phyloP scores from a whole-genome alignment of 768 basidiomycete species.

The Phaeotremella fagi region DNA sequence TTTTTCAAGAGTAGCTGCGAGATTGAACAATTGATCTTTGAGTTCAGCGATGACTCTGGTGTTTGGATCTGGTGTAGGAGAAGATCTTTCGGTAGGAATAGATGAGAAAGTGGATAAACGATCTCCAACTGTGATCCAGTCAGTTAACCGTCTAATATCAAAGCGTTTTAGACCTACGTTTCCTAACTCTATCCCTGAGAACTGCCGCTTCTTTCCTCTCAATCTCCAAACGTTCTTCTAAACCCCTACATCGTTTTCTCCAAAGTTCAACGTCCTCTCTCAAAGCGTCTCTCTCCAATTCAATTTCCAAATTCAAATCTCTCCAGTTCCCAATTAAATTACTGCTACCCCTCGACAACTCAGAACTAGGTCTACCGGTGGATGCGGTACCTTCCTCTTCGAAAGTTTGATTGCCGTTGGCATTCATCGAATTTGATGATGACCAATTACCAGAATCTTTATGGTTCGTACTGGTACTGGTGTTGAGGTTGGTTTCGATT shows the following conservation, averaged over 20 bases:
- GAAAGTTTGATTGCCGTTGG: not conserved
- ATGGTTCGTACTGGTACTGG: not conserved
- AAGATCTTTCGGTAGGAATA: conserved; percentile 1
- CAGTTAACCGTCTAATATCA: not conserved
- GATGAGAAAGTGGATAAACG: conserved; percentile 32
- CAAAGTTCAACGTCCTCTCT: conserved; percentile 84
- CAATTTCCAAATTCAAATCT: conserved; percentile 46
- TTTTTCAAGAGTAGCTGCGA: conserved; percentile 47
- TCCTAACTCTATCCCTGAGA: conserved; percentile 59
- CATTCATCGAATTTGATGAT: not conserved
- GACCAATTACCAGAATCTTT: not conserved
- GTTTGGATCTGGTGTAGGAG: conserved; percentile 14
- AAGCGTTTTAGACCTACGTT: conserved; percentile 32
- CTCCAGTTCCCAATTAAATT: conserved; percentile 12
- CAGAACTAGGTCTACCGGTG: conserved; percentile 1
- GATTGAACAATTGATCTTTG: conserved; percentile 50
- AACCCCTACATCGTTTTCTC: conserved; percentile 68
- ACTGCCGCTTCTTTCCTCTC: conserved; percentile 76
- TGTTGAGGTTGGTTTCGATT: conserved; percentile 12
- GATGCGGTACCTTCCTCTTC: conserved; percentile 2
- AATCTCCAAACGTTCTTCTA: conserved; percentile 65
- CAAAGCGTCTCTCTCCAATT: conserved; percentile 82
- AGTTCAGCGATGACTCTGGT: conserved; percentile 48
- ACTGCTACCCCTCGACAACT: conserved; percentile 4
- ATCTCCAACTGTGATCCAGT: conserved; percentile 32